Conservation (phyloP, 306 rosid genomes). For the Hylodesmum podocarpum region DNA sequence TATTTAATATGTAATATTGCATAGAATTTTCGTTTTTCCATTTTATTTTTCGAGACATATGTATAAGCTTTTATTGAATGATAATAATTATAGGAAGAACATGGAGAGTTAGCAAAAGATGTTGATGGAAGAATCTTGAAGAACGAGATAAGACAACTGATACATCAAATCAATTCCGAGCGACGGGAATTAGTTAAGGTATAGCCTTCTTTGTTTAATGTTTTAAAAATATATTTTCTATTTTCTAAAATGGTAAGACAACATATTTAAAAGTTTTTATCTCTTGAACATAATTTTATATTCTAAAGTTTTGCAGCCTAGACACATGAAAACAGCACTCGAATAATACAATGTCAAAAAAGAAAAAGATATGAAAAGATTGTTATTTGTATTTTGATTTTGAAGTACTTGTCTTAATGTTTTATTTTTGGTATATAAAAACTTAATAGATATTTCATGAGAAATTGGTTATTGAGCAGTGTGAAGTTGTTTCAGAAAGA, state of each 20-base stretch:
- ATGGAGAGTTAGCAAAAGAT: slow-evolving; percentile 39
- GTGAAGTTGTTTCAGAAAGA: neutral
- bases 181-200: slow-evolving; percentile 47
- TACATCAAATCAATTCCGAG: slow-evolving; percentile 53
- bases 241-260: neutral
- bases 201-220: neutral
- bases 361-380: neutral
- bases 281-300: neutral
- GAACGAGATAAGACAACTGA: slow-evolving; percentile 42
- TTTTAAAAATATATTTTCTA: neutral
- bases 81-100: slow-evolving; percentile 31
- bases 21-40: neutral
- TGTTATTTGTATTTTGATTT: neutral
- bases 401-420: too few species aligned
- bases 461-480: neutral
- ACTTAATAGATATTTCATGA: neutral
- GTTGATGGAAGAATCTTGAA: too few species aligned
- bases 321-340: too few species aligned
- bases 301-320: too few species aligned
- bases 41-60: neutral
- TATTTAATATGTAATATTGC: neutral
- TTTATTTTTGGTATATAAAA: too few species aligned
- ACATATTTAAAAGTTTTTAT: neutral
- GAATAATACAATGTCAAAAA: too few species aligned
- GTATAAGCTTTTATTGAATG: neutral